Base-by-base conservation (phyloP, 768 basidiomycete species). In the Leccinum uliginosum region DNA sequence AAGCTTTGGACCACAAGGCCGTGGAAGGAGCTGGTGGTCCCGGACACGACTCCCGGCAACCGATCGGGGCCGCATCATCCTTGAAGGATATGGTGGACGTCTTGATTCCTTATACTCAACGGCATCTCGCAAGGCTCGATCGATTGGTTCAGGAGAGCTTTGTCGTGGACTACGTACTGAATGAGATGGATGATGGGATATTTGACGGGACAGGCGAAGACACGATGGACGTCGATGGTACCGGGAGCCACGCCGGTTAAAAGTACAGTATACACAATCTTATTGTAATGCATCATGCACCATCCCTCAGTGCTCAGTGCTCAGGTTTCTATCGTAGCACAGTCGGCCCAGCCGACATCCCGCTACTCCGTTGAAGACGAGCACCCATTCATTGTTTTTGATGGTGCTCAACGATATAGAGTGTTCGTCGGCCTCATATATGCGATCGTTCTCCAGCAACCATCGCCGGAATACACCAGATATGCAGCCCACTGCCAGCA, bases 91-190 rank as follows among this genome's bases (percentile, higher is more conserved):
- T 96, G 53, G 73, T 98, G 11, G 91, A 94, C 47, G 88, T 85
- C 4, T 75, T 98, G 54, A 83, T 98, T 51, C 94, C 97, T 11
- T 99, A 98, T 68, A 95, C 95, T 9, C 93, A 96, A 69, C 81
- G 97, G 51, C 97, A 99, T 74, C 82, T 95, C 44, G 74, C 85
- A 35, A 78, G 95, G 62, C 81, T 94, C 70, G 92, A 95, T 57
- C 83, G 85, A 67, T 74, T 97, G 54, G 83, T 97, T 30, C 92
- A 97, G 75, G 97, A 98, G 66, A 97, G 93, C 69, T 98, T 93
- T 66, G 85, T 97, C 60, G 83, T 99, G 54, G 97, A 99, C 69
- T 95, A 90, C 61, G 77, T 93, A 55, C 74, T 93, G 29, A 83
- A 82, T 15, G 91, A 93, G 76, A 93, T 93, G 91, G 91, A 92